Evolutionary conservation across 2,329 filamentous ascomycete species (phyloP).

Genomic region (Colletotrichum graminicola): DNA sequence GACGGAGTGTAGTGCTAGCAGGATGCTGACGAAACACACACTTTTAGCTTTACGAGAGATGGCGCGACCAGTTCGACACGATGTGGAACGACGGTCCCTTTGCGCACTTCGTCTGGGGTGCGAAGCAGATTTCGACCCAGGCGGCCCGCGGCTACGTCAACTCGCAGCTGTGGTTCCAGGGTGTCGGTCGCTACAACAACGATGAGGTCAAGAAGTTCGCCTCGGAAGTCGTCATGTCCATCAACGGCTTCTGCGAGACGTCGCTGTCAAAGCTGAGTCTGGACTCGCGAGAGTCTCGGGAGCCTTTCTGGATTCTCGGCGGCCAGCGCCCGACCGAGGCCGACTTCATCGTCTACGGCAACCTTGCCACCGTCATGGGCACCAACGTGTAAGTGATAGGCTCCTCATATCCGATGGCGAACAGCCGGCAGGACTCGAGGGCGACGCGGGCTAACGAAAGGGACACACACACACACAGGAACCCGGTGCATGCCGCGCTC

Average conservation of each 20-base stretch:
- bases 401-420: neutral
- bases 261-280: slow-evolving; percentile 33
- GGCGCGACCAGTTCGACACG: slow-evolving; percentile 41
- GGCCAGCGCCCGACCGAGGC: slow-evolving; percentile 44
- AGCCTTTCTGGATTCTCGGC: slow-evolving; percentile 46
- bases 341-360: slow-evolving; percentile 42
- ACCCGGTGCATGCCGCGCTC: slow-evolving; percentile 39
- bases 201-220: slow-evolving; percentile 43
- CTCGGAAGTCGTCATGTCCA: slow-evolving; percentile 41
- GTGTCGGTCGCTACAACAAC: slow-evolving; percentile 41
- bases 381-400: slow-evolving; percentile 37
- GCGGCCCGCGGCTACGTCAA: slow-evolving; percentile 37
- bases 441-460: neutral
- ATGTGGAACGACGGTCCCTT: slow-evolving; percentile 44
- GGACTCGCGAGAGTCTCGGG: slow-evolving; percentile 24
- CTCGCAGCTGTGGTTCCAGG: slow-evolving; percentile 44
- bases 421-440: neutral
- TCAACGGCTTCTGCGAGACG: slow-evolving; percentile 42
- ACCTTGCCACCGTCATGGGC: slow-evolving; percentile 38
- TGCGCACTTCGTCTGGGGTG: slow-evolving; percentile 38
- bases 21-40: neutral
- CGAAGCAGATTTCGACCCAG: slow-evolving; percentile 40
- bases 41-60: slow-evolving; percentile 44
- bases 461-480: neutral
- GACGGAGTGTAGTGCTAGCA: too few relatives aligned